phyloP scores from a whole-genome alignment of 768 basidiomycete species.

The Phanerochaete sordida region DNA sequence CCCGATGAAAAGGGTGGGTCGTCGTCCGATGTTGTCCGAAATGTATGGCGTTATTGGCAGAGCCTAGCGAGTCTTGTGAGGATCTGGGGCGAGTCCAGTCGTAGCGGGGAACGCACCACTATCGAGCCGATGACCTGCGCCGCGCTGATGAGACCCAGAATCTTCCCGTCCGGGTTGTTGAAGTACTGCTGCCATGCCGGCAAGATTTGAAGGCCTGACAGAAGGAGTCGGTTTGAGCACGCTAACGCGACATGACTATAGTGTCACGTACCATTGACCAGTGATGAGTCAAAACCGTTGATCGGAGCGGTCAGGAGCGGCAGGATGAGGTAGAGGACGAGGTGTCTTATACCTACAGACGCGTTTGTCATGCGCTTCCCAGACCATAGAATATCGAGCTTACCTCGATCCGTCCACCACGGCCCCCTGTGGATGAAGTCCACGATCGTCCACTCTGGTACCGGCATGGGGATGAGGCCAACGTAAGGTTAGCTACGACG shows the following conservation, averaged over 20 bases:
- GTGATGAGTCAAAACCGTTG: conserved; percentile 69
- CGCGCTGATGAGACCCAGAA: conserved; percentile 58
- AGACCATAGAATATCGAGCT: no score
- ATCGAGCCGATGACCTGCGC: conserved; percentile 43
- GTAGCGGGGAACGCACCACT: conserved; percentile 9
- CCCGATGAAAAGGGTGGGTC: conserved; percentile 56
- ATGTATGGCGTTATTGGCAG: conserved; percentile 59
- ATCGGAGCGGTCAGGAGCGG: conserved; percentile 63
- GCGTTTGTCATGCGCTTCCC: no score
- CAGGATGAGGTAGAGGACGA: conserved; percentile 57
- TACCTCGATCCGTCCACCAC: conserved; percentile 64
- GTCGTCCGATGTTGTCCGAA: conserved; percentile 62
- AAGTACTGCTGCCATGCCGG: conserved; percentile 62
- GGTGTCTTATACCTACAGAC: conserved; percentile 47
- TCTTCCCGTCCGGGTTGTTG: conserved; percentile 45
- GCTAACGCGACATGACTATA: conserved; percentile 22
- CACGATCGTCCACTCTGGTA: conserved; percentile 51
- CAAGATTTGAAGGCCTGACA: conserved; percentile 67
- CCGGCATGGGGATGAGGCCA: conserved; percentile 18
- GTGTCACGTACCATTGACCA: conserved; percentile 44
- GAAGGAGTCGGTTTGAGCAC: conserved; percentile 15
- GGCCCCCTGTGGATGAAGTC: conserved; percentile 56
- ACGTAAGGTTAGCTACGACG: neutral
- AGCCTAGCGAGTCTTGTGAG: conserved; percentile 31
- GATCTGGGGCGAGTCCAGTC: neutral